Conservation (phyloP, 768 basidiomycete species). For the Mycena rebaudengoi region DNA sequence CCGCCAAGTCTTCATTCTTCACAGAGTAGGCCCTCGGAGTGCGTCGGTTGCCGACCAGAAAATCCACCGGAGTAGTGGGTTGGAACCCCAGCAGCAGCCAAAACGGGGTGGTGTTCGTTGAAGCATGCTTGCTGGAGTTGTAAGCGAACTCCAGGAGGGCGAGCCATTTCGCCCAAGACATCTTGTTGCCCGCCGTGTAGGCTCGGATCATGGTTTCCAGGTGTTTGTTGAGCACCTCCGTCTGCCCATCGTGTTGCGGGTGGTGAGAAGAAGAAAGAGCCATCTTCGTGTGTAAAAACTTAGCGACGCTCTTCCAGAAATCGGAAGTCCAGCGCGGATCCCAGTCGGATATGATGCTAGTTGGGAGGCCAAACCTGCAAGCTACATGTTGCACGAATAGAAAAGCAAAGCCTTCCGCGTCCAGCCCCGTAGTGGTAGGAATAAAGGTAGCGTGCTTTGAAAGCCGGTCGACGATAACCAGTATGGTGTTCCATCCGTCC, state of each 20-base stretch:
- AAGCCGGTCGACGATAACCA: background rate
- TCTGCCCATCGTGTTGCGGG: no score
- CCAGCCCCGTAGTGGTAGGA: no score
- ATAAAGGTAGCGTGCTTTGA: no score
- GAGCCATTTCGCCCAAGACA: background rate
- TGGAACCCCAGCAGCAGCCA: slow-evolving; percentile 29
- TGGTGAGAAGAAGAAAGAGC: no score
- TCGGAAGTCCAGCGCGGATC: background rate
- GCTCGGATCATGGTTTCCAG: background rate
- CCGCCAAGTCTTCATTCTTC: background rate
- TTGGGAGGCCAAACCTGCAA: background rate
- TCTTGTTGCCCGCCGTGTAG: background rate
- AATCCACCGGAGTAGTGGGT: slow-evolving; percentile 1
- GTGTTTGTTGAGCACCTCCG: no score
- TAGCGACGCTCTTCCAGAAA: background rate
- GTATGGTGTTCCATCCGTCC: slow-evolving; percentile 10
- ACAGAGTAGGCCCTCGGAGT: background rate
- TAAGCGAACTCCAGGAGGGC: background rate
- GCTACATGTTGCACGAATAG: no score
- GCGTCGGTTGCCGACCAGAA: background rate
- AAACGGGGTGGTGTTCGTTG: slow-evolving; percentile 23
- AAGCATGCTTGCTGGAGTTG: slow-evolving; percentile 5
- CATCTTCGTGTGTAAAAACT: no score
- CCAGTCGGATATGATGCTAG: background rate
- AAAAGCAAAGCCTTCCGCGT: no score